phyloP scores from a whole-genome alignment of 148 eudicot genomes.

The Chenopodium album region DNA sequence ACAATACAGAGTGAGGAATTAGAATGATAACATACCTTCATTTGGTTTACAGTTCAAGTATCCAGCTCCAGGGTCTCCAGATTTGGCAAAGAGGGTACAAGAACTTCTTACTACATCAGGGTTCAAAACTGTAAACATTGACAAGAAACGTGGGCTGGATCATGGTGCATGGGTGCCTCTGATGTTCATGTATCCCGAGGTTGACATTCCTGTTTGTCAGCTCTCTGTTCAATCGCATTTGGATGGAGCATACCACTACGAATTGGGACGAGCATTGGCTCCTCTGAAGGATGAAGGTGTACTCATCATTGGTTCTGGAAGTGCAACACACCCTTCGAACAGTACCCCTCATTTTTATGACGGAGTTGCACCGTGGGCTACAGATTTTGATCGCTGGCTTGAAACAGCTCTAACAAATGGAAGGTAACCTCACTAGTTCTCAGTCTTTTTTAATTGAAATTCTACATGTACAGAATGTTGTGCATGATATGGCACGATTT shows the following conservation, averaged over 20 bases:
- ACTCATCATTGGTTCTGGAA: conserved; percentile 78
- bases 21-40: neutral
- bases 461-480: neutral
- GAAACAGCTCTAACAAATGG: conserved; percentile 60
- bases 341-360: conserved; percentile 15
- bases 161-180: conserved; percentile 96
- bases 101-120: conserved; percentile 59
- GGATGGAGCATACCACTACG: conserved; percentile 66
- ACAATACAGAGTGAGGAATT: neutral
- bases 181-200: conserved; percentile 93
- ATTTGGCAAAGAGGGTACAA: conserved; percentile 61
- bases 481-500: no score
- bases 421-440: conserved; percentile 39
- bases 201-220: conserved; percentile 84
- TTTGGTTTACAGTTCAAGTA: conserved; percentile 59
- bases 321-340: conserved; percentile 70
- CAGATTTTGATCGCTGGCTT: conserved; percentile 75
- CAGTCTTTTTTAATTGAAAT: neutral
- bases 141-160: conserved; percentile 78
- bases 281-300: conserved; percentile 79
- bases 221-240: conserved; percentile 57
- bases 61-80: conserved; percentile 85
- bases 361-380: conserved; percentile 60
- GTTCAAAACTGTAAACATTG: conserved; percentile 42
- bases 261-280: conserved; percentile 71